These are phyloP conservation scores for Chlamydomonas sphaeroides DNA, from an alignment of 139 green algal species.

Conservation along the genomic window DNA sequence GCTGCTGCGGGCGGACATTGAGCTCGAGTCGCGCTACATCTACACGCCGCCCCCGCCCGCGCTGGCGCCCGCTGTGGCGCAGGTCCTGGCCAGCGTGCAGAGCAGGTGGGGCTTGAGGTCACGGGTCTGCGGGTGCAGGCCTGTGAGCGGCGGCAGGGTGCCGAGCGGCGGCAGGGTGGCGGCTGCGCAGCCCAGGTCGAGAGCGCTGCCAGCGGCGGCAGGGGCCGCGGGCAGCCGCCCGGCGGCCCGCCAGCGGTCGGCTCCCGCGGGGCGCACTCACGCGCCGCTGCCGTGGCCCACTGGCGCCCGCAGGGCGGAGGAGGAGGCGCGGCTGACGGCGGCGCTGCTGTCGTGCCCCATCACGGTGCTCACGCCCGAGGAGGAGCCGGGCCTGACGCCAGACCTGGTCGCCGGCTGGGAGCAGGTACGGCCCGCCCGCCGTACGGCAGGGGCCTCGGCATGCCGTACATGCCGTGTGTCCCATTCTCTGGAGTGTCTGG, in stretches of 20 bases:
- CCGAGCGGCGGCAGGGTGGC: too few relatives aligned
- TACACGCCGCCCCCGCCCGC: background rate
- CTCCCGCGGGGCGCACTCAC: background rate
- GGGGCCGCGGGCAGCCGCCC: too few relatives aligned
- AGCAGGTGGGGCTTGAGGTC: background rate
- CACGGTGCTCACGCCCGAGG: slow-evolving; percentile 11
- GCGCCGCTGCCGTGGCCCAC: background rate
- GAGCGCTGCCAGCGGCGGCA: too few relatives aligned
- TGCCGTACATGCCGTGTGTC: background rate
- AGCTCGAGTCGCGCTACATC: slow-evolving; percentile 7
- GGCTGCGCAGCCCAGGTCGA: too few relatives aligned
- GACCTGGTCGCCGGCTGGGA: slow-evolving; percentile 11
- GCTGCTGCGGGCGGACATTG: slow-evolving; percentile 26
- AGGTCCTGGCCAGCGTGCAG: slow-evolving; percentile 17
- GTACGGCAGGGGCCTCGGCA: too few relatives aligned
- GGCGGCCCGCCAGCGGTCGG: too few relatives aligned
- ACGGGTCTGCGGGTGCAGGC: background rate
- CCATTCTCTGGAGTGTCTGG: background rate
- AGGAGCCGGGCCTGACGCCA: background rate
- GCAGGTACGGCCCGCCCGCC: background rate
- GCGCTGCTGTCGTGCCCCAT: slow-evolving; percentile 19
- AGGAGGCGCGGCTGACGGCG: background rate
- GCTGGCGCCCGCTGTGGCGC: slow-evolving; percentile 9
- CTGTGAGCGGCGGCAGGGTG: too few relatives aligned
- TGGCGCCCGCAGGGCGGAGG: slow-evolving; percentile 8